Evolutionary conservation across 2,329 filamentous ascomycete genomes (phyloP).

Genomic region (Mycosphaerella arachidis): DNA sequence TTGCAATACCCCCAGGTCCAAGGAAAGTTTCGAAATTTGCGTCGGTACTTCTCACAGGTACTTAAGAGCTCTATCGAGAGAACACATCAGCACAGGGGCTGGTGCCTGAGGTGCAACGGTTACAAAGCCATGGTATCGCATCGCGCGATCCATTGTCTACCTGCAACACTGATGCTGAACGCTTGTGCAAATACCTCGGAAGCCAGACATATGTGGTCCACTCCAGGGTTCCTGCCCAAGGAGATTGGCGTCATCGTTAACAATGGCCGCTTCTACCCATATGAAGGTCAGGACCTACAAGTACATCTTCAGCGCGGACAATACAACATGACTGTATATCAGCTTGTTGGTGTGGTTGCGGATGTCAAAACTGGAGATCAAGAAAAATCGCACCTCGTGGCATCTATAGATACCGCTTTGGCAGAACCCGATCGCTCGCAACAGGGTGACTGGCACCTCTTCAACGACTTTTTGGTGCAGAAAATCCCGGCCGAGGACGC

Average conservation of each 20-base stretch:
- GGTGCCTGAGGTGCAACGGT: conserved; percentile 85
- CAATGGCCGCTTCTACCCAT: conserved; percentile 88
- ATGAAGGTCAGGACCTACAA: conserved; percentile 84
- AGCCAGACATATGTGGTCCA: conserved; percentile 78
- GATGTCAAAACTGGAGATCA: conserved; percentile 83
- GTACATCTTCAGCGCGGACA: conserved; percentile 73
- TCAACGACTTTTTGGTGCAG: conserved; percentile 93
- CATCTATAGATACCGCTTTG: conserved; percentile 77
- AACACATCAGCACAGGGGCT: conserved; percentile 82
- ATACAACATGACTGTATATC: conserved; percentile 82
- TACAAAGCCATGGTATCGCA: conserved; percentile 84
- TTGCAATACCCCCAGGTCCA: conserved; percentile 67
- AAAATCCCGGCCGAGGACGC: conserved; percentile 77
- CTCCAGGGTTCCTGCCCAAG: conserved; percentile 84
- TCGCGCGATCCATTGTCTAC: conserved; percentile 77
- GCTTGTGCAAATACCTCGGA: conserved; percentile 68
- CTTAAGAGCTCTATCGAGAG: conserved; percentile 89
- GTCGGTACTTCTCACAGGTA: conserved; percentile 69
- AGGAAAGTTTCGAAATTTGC: conserved; percentile 28
- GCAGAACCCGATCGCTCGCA: conserved; percentile 54
- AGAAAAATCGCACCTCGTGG: conserved; percentile 85
- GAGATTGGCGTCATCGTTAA: conserved; percentile 91
- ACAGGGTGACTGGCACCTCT: conserved; percentile 82
- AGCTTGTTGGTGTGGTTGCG: conserved; percentile 81
- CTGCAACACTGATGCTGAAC: conserved; percentile 84